Conservation (phyloP, 768 basidiomycete species). For the Lactarius tabidus region DNA sequence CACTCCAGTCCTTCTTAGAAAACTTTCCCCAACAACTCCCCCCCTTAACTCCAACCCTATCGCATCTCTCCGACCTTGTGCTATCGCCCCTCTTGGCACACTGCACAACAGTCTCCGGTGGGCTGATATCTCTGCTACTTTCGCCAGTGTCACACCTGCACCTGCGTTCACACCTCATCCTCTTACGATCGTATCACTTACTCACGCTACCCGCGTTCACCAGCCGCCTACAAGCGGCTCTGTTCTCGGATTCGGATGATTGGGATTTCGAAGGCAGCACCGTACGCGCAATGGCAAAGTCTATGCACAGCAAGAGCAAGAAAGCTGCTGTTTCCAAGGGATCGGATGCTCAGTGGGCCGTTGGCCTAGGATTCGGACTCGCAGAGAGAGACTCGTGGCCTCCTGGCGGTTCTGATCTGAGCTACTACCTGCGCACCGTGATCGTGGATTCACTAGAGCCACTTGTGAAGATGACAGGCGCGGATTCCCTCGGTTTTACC, state of each 20-base stretch:
- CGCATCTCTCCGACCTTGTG: slow-evolving; percentile 58
- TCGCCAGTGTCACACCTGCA: slow-evolving; percentile 60
- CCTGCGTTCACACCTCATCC: slow-evolving; percentile 58
- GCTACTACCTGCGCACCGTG: slow-evolving; percentile 78
- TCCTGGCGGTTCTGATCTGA: slow-evolving; percentile 79
- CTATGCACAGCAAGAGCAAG: slow-evolving; percentile 3
- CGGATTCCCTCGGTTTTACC: not conserved
- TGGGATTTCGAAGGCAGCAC: slow-evolving; percentile 25
- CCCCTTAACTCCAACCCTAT: slow-evolving; percentile 57
- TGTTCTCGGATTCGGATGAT: slow-evolving; percentile 73
- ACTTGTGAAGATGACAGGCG: slow-evolving; percentile 10
- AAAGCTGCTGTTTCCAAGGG: not conserved
- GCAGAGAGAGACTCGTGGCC: slow-evolving; percentile 79
- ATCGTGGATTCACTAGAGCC: slow-evolving; percentile 73
- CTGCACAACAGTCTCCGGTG: slow-evolving; percentile 58
- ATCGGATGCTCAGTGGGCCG: slow-evolving; percentile 42
- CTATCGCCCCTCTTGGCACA: slow-evolving; percentile 59
- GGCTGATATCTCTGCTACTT: slow-evolving; percentile 66
- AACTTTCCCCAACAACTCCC: slow-evolving; percentile 59
- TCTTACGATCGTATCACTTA: slow-evolving; percentile 73
- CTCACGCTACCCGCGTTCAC: slow-evolving; percentile 72
- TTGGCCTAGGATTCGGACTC: slow-evolving; percentile 72
- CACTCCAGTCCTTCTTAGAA: slow-evolving; percentile 48
- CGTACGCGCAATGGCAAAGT: slow-evolving; percentile 24
- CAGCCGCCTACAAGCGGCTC: slow-evolving; percentile 57